Conservation (phyloP, 768 basidiomycete species). For the Russula lepida region DNA sequence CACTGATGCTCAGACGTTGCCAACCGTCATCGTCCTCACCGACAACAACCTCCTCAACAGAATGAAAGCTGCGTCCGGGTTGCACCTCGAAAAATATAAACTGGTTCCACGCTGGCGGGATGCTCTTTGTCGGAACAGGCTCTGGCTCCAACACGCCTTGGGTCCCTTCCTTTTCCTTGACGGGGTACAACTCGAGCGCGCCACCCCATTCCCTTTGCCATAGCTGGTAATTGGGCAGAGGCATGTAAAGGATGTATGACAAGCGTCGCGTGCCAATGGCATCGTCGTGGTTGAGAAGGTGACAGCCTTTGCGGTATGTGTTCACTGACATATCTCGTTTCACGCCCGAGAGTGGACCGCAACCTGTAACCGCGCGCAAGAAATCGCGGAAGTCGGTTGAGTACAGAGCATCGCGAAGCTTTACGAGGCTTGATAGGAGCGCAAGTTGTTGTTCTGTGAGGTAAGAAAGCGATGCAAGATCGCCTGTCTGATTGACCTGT, state of each 20-base stretch:
- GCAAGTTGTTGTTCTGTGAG: conserved; percentile 70
- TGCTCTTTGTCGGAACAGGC: conserved; percentile 50
- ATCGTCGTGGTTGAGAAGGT: conserved; percentile 97
- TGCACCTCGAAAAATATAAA: conserved; percentile 89
- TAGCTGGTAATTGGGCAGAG: conserved; percentile 56
- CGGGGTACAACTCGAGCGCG: conserved; percentile 88
- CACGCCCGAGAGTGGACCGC: conserved; percentile 80
- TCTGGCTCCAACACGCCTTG: conserved; percentile 66
- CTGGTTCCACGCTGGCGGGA: conserved; percentile 83
- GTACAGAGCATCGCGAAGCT: conserved; percentile 87
- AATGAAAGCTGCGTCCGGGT: conserved; percentile 91
- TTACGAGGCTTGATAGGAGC: conserved; percentile 69
- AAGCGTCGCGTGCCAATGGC: conserved; percentile 91
- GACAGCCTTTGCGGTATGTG: conserved; percentile 83
- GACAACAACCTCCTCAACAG: conserved; percentile 93
- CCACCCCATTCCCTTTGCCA: conserved; percentile 93
- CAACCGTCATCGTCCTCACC: conserved; percentile 62
- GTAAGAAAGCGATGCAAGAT: conserved; percentile 87
- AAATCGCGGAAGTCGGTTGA: conserved; percentile 74
- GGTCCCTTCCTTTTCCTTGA: conserved; percentile 36
- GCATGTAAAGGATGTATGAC: conserved; percentile 96
- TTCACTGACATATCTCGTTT: conserved; percentile 97
- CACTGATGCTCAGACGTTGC: conserved; percentile 80
- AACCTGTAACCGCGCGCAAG: conserved; percentile 80
- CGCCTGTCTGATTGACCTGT: conserved; percentile 94